A percentile compares a stretch with the other conserved stretches of the same genome.
phyloP scores from a whole-genome alignment of 2,329 filamentous ascomycete genomes.

The Calonectria multiphialidica region DNA sequence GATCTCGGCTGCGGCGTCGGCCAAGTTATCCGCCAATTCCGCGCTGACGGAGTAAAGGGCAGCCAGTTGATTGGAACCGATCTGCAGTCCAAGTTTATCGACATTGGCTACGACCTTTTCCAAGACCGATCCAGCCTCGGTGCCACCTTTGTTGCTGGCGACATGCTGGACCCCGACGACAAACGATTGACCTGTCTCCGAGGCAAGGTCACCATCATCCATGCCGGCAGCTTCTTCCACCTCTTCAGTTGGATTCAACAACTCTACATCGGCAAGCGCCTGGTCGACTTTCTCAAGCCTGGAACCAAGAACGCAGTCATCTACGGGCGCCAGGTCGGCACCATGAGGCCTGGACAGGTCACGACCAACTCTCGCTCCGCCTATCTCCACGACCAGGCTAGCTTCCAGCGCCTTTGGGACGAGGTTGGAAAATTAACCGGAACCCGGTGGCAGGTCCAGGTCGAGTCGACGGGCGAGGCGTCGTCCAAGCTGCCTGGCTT shows the following conservation, averaged over 20 bases:
- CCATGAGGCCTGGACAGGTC: constrained; percentile 40
- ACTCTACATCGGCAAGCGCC: constrained; percentile 56
- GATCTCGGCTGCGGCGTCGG: constrained; percentile 66
- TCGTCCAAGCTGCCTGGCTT: constrained; percentile 41
- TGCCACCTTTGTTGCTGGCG: constrained; percentile 62
- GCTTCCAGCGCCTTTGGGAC: constrained; percentile 67
- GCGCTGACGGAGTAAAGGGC: constrained; percentile 61
- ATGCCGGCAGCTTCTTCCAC: constrained; percentile 64
- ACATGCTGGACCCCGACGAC: constrained; percentile 60
- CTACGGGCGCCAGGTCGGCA: constrained; percentile 65
- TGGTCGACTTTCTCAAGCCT: constrained; percentile 59
- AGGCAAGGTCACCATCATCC: constrained; percentile 60
- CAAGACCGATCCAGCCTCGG: constrained; percentile 63
- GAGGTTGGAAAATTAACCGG: constrained; percentile 62
- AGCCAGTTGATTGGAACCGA: constrained; percentile 64
- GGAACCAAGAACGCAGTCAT: constrained; percentile 60
- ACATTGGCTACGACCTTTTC: constrained; percentile 75
- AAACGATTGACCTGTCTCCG: constrained; percentile 48
- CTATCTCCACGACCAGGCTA: constrained; percentile 62
- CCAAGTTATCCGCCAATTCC: constrained; percentile 62
- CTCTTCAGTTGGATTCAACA: constrained; percentile 62
- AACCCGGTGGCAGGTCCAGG: constrained; percentile 62
- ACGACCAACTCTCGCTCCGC: constrained; percentile 41
- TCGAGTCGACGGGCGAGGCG: constrained; percentile 48
- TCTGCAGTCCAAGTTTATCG: constrained; percentile 62